These are phyloP conservation scores for Nicotiana tomentosiformis DNA, from an alignment of 257 asterid species.

Conservation along the genomic window DNA sequence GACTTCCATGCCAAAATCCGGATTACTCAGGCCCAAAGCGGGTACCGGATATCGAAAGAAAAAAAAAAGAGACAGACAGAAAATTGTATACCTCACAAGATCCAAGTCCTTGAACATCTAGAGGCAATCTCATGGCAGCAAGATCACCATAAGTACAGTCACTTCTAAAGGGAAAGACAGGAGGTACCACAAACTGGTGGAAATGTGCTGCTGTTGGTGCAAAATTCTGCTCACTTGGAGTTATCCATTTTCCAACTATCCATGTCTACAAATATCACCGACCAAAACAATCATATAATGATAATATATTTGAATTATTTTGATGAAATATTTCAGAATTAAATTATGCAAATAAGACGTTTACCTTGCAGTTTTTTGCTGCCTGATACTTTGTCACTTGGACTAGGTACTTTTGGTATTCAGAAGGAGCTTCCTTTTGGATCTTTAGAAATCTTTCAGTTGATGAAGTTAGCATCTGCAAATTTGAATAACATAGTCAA, in stretches of 20 bases:
- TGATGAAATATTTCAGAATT: too few relatives aligned
- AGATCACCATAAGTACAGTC: conserved; percentile 88
- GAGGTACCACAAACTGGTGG: conserved; percentile 93
- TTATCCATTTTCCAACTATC: conserved; percentile 96
- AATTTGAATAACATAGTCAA: not conserved
- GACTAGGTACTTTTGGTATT: conserved; percentile 53
- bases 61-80: not conserved
- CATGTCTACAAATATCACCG: conserved; percentile 36
- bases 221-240: conserved; percentile 60
- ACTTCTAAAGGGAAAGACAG: conserved; percentile 52
- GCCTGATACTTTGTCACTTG: conserved; percentile 87
- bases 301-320: too few relatives aligned
- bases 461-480: conserved; percentile 79
- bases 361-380: conserved; percentile 77
- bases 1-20: too few relatives aligned
- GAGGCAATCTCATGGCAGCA: conserved; percentile 83
- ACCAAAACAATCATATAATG: too few relatives aligned
- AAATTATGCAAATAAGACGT: too few relatives aligned
- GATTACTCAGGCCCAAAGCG: too few relatives aligned
- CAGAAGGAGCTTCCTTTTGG: conserved; percentile 70
- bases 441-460: conserved; percentile 69
- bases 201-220: conserved; percentile 85
- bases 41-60: too few relatives aligned
- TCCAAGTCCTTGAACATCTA: conserved; percentile 76
- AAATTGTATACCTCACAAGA: conserved; percentile 60